Percentiles rank a stretch among this genome's conserved stretches.
These are phyloP conservation scores for Lactarius quietus DNA, from an alignment of 768 basidiomycete species.

Conservation along the genomic window DNA sequence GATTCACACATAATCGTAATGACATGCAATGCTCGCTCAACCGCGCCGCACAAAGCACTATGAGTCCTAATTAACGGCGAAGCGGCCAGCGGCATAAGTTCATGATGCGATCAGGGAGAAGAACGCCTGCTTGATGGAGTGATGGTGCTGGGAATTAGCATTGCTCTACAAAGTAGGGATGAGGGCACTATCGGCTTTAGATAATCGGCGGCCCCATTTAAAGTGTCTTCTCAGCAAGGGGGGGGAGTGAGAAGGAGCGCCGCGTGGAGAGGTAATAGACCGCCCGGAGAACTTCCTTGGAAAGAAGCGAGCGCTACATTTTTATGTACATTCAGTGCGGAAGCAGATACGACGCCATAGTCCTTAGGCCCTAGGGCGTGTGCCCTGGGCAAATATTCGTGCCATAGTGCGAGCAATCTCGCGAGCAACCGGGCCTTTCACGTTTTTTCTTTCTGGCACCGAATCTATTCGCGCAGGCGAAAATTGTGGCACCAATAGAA, in stretches of 20 bases:
- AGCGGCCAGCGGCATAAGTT: neutral
- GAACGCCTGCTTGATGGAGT: conserved; percentile 7
- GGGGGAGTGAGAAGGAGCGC: neutral
- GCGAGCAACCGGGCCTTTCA: too few species aligned
- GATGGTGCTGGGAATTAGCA: conserved; percentile 9
- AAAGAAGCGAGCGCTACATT: neutral
- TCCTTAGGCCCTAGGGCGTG: neutral
- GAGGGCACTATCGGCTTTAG: conserved; percentile 3
- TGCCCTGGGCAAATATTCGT: neutral
- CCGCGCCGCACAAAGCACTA: neutral
- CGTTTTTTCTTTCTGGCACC: neutral
- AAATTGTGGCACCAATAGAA: neutral
- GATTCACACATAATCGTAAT: neutral
- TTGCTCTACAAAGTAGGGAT: conserved; percentile 6
- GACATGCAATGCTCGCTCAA: neutral
- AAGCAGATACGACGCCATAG: neutral
- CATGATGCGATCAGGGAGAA: conserved; percentile 20
- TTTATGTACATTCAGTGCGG: neutral
- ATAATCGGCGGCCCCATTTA: neutral
- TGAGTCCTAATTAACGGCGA: conserved; percentile 5
- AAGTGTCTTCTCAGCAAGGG: conserved; percentile 12
- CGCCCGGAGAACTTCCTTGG: conserved; percentile 4
- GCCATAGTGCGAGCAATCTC: neutral
- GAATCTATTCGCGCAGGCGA: neutral
- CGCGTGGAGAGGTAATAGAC: conserved; percentile 8